A percentile compares a stretch with the other conserved stretches of the same genome.
These are phyloP conservation scores for Pseudogymnoascus sp. DNA, from an alignment of 2,329 filamentous ascomycete genomes.

Conservation along the genomic window DNA sequence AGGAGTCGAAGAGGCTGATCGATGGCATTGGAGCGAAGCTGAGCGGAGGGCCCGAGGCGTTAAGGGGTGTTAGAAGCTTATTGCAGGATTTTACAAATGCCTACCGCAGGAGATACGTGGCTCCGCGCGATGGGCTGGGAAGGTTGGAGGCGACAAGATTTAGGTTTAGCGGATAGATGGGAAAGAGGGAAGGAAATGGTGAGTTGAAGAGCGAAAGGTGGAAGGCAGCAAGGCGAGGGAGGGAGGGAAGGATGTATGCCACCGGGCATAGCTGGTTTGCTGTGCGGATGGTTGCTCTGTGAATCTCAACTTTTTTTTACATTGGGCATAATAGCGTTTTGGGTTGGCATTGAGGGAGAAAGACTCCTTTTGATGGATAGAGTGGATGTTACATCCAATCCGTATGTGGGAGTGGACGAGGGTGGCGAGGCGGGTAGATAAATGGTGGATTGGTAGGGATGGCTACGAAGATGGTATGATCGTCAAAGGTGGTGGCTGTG, in stretches of 20 bases:
- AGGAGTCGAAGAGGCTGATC: slow-evolving; percentile 75
- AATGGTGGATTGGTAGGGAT: neutral
- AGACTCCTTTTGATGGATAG: neutral
- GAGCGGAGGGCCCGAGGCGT: slow-evolving; percentile 49
- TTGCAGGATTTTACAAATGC: slow-evolving; percentile 96
- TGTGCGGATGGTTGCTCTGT: neutral
- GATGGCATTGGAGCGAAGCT: slow-evolving; percentile 73
- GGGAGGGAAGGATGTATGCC: neutral
- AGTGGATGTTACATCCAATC: slow-evolving; percentile 3
- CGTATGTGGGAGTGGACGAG: neutral
- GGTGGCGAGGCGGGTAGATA: neutral
- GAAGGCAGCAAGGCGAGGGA: neutral
- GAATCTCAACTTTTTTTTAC: slow-evolving; percentile 7
- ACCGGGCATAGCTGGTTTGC: neutral
- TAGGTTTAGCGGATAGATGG: slow-evolving; percentile 50
- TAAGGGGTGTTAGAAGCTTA: slow-evolving; percentile 72
- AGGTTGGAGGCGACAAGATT: slow-evolving; percentile 81
- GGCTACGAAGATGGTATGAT: neutral
- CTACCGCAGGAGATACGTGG: slow-evolving; percentile 87
- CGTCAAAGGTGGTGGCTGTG: neutral
- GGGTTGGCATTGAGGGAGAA: neutral
- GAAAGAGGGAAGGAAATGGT: neutral
- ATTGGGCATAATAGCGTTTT: slow-evolving; percentile 6
- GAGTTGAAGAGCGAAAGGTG: neutral
- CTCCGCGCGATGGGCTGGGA: slow-evolving; percentile 85